These are phyloP conservation scores for Dichotomocladium elegans DNA, from an alignment of 371 early-diverging fungal species.

Conservation along the genomic window DNA sequence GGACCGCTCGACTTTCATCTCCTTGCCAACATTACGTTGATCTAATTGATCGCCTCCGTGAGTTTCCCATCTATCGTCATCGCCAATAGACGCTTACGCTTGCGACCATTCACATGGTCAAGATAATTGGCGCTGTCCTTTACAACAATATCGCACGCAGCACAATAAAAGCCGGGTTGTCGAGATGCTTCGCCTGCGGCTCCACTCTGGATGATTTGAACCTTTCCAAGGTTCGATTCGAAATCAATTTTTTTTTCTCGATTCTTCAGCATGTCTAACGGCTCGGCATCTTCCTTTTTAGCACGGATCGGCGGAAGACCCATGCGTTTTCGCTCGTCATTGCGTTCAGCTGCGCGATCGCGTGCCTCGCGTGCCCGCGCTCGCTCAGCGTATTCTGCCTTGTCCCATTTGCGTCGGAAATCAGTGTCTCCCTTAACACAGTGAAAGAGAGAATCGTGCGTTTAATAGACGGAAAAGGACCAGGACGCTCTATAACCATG, in stretches of 20 bases:
- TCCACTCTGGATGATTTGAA: slow-evolving; percentile 71
- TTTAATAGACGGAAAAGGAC: background rate
- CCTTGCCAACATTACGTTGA: slow-evolving; percentile 59
- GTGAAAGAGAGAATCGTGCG: too few species aligned
- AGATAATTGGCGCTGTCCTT: slow-evolving; percentile 85
- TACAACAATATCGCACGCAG: slow-evolving; percentile 80
- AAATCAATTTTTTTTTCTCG: slow-evolving; percentile 63
- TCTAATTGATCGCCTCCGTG: slow-evolving; percentile 22
- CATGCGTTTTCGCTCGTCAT: slow-evolving; percentile 34
- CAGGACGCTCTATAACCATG: too few species aligned
- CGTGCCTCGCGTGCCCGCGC: slow-evolving; percentile 47
- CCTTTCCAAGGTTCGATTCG: slow-evolving; percentile 75
- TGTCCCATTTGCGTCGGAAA: slow-evolving; percentile 67
- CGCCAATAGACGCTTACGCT: slow-evolving; percentile 52
- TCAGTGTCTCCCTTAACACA: slow-evolving; percentile 40
- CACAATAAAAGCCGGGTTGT: slow-evolving; percentile 92
- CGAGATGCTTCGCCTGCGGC: slow-evolving; percentile 40
- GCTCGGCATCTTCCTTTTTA: slow-evolving; percentile 19
- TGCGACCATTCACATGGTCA: slow-evolving; percentile 89
- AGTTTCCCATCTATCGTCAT: background rate
- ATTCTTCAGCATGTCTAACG: slow-evolving; percentile 25
- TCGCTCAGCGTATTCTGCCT: slow-evolving; percentile 52
- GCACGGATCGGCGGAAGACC: slow-evolving; percentile 34
- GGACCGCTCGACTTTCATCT: slow-evolving; percentile 74
- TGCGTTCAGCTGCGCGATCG: slow-evolving; percentile 31